Evolutionary conservation across 495 filamentous ascomycete species (phyloP), one percentile per base, ranked within the genome.

Genomic region (Podospora conica): DNA sequence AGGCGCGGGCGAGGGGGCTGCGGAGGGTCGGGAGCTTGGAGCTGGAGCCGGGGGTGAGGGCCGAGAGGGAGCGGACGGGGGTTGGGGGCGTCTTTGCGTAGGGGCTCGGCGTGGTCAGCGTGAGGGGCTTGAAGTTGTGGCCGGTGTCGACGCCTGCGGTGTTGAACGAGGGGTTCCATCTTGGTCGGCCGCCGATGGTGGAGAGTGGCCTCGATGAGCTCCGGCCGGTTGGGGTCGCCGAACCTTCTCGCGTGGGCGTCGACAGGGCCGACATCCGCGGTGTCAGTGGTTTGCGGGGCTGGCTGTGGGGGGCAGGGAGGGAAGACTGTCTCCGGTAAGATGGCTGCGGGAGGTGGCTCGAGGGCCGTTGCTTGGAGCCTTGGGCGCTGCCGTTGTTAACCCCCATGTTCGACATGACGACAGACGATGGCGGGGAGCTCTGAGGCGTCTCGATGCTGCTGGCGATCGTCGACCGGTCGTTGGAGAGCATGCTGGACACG

Each of bases 361-460:
- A 66, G 56, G 80, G 65, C 40, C 79, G 76, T 21, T 78, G 78
- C 58, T 80, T 83, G 53, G 78, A 73, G 28, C 76, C 74, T 67
- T 79, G 74, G 61, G 68, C 31, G 25, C 72, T 65, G 40, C 80
- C 70, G 1, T 79, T 78, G 64, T 83, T 83, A 12, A 82, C 74
- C 10, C 82, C 86, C 18, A 84, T 71, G 48, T 75, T 79, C 23
- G 84, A 85, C 83, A 92, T 86, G 21, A 94, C 82, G 12, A 96
- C 86, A 20, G 93, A 97, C 18, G 92, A 96, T 12, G 95, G 91
- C 24, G 95, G 95, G 5, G 94, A 97, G 80, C 86, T 96, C 61
- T 87, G 90, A 1, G 90, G 95, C 2, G 91, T 97, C 61, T 90
- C 91, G 58, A 86, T 80, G 27, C 86, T 83, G 74, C 90, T 95